Conservation (phyloP, 2,329 filamentous ascomycete species). For the Colletotrichum trifolii region DNA sequence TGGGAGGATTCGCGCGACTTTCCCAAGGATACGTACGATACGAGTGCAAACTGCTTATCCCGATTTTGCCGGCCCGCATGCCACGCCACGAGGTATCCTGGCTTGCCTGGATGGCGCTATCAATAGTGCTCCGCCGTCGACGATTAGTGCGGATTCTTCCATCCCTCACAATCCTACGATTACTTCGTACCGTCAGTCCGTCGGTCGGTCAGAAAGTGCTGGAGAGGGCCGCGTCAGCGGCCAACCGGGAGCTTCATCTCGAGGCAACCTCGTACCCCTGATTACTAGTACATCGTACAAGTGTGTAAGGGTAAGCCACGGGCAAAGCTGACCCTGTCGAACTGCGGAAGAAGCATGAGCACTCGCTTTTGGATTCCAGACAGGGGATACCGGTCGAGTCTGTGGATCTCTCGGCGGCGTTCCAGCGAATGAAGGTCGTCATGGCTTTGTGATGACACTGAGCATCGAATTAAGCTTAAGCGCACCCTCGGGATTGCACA, state of each 20-base stretch:
- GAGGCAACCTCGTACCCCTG: not conserved
- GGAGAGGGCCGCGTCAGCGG: constrained; percentile 32
- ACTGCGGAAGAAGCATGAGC: constrained; percentile 26
- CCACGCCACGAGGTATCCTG: constrained; percentile 30
- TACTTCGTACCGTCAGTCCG: constrained; percentile 2
- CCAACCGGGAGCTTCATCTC: constrained; percentile 9
- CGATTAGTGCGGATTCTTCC: constrained; percentile 21
- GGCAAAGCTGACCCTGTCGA: constrained; percentile 7
- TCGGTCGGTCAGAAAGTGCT: not conserved
- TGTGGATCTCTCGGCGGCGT: constrained; percentile 10
- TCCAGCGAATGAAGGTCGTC: constrained; percentile 32
- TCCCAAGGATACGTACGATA: constrained; percentile 10
- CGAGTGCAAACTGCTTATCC: constrained; percentile 6
- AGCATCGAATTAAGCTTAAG: constrained; percentile 38
- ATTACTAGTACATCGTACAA: not conserved
- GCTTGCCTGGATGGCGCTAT: constrained; percentile 35
- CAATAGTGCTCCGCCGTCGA: constrained; percentile 23
- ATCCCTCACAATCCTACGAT: constrained; percentile 16
- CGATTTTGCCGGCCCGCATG: constrained; percentile 30
- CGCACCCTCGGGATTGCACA: constrained; percentile 30
- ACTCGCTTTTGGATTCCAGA: constrained; percentile 25
- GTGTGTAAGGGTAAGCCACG: constrained; percentile 12
- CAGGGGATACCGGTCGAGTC: constrained; percentile 10
- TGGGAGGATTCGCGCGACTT: no score
- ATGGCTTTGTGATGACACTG: constrained; percentile 32